Evolutionary conservation across 305 asterid genomes (phyloP).

Genomic region (Euphrasia arctica): DNA sequence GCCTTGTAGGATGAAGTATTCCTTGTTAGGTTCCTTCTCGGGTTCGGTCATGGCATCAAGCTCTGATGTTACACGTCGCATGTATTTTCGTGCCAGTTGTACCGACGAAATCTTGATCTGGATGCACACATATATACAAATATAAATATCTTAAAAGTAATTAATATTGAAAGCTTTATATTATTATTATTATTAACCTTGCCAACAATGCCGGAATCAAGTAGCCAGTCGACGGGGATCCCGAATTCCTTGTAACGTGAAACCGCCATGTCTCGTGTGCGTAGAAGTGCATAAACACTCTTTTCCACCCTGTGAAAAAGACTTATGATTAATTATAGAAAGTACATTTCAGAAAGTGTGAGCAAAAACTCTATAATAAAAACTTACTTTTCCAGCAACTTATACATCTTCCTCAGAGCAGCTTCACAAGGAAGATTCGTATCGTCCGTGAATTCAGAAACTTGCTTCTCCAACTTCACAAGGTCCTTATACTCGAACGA

Average conservation of each 20-base stretch:
- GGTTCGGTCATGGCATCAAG: conserved; percentile 81
- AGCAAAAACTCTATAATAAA: neutral
- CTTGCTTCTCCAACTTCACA: conserved; percentile 79
- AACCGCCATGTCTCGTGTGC: conserved; percentile 92
- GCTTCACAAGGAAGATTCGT: conserved; percentile 76
- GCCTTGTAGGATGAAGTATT: conserved; percentile 86
- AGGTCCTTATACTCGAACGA: conserved; percentile 93
- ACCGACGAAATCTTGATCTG: conserved; percentile 98
- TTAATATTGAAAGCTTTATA: neutral
- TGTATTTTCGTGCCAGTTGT: conserved; percentile 85
- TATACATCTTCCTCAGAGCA: conserved; percentile 92
- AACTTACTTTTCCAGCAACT: conserved; percentile 93
- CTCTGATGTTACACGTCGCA: conserved; percentile 92
- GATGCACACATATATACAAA: conserved; percentile 10
- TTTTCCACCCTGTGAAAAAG: conserved; percentile 66
- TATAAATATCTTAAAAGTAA: neutral
- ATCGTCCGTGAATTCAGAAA: conserved; percentile 71
- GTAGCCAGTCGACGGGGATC: conserved; percentile 90
- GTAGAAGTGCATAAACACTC: conserved; percentile 76
- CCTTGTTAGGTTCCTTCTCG: conserved; percentile 95
- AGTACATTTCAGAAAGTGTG: neutral
- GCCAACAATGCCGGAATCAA: conserved; percentile 89
- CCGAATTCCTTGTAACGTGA: conserved; percentile 92
- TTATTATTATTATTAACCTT: conserved; percentile 42
- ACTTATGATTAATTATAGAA: neutral